These are phyloP conservation scores for Neonectria coccinea DNA, from an alignment of 2,329 filamentous ascomycete genomes.

Conservation along the genomic window DNA sequence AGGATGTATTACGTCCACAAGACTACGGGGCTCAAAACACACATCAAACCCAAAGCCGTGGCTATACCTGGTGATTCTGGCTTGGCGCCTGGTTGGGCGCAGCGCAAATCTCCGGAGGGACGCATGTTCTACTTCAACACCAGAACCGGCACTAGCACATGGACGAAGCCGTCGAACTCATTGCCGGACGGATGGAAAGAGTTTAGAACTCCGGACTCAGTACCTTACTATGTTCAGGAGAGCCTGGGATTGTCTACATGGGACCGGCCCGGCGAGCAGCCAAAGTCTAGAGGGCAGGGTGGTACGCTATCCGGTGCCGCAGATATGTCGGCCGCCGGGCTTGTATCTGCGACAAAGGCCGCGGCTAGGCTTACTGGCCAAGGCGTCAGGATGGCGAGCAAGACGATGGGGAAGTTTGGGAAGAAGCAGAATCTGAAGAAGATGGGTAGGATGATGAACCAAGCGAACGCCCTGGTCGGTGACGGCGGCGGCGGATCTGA, in stretches of 20 bases:
- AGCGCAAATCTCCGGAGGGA: constrained; percentile 41
- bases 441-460: constrained; percentile 33
- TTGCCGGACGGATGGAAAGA: constrained; percentile 44
- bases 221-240: constrained; percentile 45
- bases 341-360: constrained; percentile 38
- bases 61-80: constrained; percentile 23
- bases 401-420: constrained; percentile 44
- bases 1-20: constrained; percentile 46
- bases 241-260: constrained; percentile 41
- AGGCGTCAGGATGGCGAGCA: constrained; percentile 16
- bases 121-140: constrained; percentile 42
- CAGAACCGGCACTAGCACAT: constrained; percentile 36
- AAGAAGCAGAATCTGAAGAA: constrained; percentile 44
- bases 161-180: constrained; percentile 40
- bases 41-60: constrained; percentile 39
- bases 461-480: constrained; percentile 19
- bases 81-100: constrained; percentile 42
- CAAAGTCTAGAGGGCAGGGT: constrained; percentile 19
- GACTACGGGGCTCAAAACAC: constrained; percentile 39
- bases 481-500: constrained; percentile 26
- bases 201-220: constrained; percentile 43
- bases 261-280: constrained; percentile 47
- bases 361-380: constrained; percentile 34
- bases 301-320: constrained; percentile 8
- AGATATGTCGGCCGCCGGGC: constrained; percentile 15